phyloP scores from a whole-genome alignment of 148 eudicot genomes.

The Amaranthus palmeri region DNA sequence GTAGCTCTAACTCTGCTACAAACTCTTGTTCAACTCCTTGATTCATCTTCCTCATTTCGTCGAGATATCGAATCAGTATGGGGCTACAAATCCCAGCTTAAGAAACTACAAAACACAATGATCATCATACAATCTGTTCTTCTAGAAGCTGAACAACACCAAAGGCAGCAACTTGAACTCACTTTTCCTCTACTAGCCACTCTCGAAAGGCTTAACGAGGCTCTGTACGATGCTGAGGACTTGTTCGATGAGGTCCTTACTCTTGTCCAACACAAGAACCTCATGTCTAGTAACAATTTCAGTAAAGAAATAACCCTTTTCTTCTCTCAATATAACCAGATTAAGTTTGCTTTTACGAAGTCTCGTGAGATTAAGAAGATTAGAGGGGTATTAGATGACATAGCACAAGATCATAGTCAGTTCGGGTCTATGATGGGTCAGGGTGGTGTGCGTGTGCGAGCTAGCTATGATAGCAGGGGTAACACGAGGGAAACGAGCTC shows the following conservation, averaged over 20 bases:
- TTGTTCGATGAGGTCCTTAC: neutral
- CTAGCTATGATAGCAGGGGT: neutral
- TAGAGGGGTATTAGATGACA: neutral
- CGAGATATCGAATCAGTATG: neutral
- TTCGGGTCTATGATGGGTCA: neutral
- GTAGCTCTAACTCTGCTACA: neutral
- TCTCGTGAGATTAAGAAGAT: conserved; percentile 1
- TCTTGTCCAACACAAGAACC: neutral
- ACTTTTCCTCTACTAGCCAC: neutral
- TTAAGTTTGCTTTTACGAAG: neutral
- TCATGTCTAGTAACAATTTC: too few relatives aligned
- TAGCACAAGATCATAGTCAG: neutral
- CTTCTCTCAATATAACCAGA: neutral
- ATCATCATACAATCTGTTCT: conserved; percentile 16
- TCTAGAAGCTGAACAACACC: conserved; percentile 1
- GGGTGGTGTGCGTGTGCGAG: neutral
- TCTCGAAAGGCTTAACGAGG: neutral
- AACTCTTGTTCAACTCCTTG: neutral
- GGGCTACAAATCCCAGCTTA: neutral
- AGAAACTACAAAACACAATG: conserved; percentile 15
- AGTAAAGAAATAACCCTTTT: neutral
- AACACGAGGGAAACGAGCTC: conserved; percentile 15
- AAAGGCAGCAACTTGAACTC: neutral
- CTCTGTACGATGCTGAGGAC: neutral
- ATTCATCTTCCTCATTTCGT: neutral